Evolutionary conservation across 495 filamentous ascomycete genomes (phyloP).

Genomic region (Mycothermus thermophilus): DNA sequence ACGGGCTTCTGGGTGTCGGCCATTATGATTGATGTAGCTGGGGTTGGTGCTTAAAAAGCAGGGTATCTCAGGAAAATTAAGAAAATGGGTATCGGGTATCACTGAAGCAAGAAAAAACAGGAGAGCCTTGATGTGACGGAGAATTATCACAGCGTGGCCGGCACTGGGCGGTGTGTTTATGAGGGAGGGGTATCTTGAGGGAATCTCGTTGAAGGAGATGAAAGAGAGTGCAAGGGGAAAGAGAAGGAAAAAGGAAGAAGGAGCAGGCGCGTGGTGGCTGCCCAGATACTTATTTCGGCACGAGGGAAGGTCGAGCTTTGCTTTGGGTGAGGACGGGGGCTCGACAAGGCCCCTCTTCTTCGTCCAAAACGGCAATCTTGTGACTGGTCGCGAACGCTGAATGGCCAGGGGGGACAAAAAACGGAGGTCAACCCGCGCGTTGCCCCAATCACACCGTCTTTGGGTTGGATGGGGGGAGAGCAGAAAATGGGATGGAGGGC

Average conservation of each 20-base stretch:
- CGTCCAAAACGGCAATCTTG: constrained; percentile 6
- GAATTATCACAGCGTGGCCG: constrained; percentile 17
- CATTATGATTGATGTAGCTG: constrained; percentile 23
- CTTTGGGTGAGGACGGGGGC: background rate
- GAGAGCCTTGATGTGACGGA: constrained; percentile 11
- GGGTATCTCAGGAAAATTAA: constrained; percentile 30
- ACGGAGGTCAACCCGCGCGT: background rate
- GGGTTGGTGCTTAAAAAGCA: constrained; percentile 6
- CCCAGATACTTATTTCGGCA: constrained; percentile 15
- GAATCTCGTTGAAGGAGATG: constrained; percentile 10
- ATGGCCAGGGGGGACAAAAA: no score
- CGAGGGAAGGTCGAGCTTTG: constrained; percentile 5
- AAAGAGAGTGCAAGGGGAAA: constrained; percentile 10
- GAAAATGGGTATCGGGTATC: constrained; percentile 37
- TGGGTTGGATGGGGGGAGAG: no score
- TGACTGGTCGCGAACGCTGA: no score
- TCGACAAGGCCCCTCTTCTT: background rate
- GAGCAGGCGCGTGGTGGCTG: constrained; percentile 9
- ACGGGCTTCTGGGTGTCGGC: constrained; percentile 34
- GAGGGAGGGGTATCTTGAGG: constrained; percentile 14
- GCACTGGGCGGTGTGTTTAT: constrained; percentile 10
- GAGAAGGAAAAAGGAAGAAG: constrained; percentile 11
- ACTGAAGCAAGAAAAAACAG: constrained; percentile 26
- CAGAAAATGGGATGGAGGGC: no score
- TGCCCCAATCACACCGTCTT: no score